Evolutionary conservation across 2,329 filamentous ascomycete species (phyloP).

Genomic region (Magnaporthiopsis incrustans): DNA sequence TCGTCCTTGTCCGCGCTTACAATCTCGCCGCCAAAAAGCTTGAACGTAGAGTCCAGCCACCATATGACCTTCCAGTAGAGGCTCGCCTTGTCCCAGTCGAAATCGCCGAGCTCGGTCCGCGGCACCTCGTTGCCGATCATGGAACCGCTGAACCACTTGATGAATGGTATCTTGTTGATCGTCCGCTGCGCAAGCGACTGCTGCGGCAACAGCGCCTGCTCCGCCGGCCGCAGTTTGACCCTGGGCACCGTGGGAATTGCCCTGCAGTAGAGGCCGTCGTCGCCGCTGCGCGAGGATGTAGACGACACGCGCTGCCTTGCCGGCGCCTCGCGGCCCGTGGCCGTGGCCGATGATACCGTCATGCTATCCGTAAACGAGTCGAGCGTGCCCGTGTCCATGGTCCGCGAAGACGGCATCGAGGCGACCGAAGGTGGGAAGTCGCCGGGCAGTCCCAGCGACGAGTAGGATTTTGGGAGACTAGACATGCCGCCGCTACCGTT

Average conservation of each 20-base stretch:
- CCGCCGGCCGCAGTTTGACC: constrained; percentile 56
- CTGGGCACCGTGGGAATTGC: constrained; percentile 60
- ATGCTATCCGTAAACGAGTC: constrained; percentile 28
- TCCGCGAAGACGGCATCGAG: constrained; percentile 45
- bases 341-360: constrained; percentile 35
- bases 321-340: constrained; percentile 24
- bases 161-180: constrained; percentile 57
- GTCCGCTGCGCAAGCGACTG: constrained; percentile 57
- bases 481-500: constrained; percentile 15
- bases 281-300: too few relatives aligned
- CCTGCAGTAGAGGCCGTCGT: constrained; percentile 43
- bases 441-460: constrained; percentile 1
- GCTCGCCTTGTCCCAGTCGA: constrained; percentile 65
- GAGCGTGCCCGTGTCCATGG: constrained; percentile 49
- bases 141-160: constrained; percentile 63
- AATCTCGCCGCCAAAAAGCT: constrained; percentile 52
- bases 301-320: constrained; percentile 10
- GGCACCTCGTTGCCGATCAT: constrained; percentile 73
- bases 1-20: constrained; percentile 51
- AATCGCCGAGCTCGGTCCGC: constrained; percentile 62
- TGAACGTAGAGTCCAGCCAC: constrained; percentile 51
- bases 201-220: constrained; percentile 63
- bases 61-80: constrained; percentile 62
- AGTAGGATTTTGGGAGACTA: constrained; percentile 1
- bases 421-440: constrained; percentile 15